A percentile compares a stretch with the other conserved stretches of the same genome.
Conservation (phyloP, 1,284 basidiomycete genomes). For the Cutaneotrichosporon dermatis region DNA sequence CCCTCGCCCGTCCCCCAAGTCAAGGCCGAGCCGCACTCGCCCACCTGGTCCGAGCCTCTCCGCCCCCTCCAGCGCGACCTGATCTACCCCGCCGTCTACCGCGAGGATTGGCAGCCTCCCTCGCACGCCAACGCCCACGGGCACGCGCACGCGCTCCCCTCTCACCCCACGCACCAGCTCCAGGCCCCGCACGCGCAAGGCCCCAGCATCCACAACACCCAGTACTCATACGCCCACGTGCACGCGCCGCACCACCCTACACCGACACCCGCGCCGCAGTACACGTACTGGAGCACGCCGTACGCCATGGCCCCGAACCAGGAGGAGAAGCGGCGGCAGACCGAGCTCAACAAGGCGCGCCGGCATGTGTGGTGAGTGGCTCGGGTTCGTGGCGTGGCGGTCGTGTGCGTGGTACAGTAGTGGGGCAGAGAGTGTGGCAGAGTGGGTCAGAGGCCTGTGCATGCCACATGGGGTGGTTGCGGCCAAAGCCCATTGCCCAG, state of each 20-base stretch:
- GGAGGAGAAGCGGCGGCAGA: constrained; percentile 9
- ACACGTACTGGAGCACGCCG: constrained; percentile 5
- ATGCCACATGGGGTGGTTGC: too few relatives aligned
- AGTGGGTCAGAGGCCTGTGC: too few relatives aligned
- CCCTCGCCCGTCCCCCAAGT: neutral
- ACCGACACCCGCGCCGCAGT: neutral
- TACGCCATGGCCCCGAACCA: constrained; percentile 3
- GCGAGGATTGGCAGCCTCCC: neutral
- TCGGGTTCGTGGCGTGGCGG: neutral
- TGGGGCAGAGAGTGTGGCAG: too few relatives aligned
- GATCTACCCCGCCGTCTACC: neutral
- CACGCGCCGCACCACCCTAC: neutral
- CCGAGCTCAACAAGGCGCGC: constrained; percentile 17
- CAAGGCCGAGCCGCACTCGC: neutral
- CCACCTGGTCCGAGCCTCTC: constrained; percentile 1
- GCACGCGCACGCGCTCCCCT: neutral
- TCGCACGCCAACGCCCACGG: neutral
- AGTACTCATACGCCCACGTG: neutral
- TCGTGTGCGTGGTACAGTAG: too few relatives aligned
- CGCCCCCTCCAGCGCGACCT: neutral
- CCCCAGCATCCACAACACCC: neutral
- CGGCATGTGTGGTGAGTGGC: constrained; percentile 26
- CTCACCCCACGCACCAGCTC: neutral
- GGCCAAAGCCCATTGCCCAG: too few relatives aligned
- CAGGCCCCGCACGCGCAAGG: neutral